Conservation (phyloP, 768 basidiomycete species). For the Suillus subaureus region DNA sequence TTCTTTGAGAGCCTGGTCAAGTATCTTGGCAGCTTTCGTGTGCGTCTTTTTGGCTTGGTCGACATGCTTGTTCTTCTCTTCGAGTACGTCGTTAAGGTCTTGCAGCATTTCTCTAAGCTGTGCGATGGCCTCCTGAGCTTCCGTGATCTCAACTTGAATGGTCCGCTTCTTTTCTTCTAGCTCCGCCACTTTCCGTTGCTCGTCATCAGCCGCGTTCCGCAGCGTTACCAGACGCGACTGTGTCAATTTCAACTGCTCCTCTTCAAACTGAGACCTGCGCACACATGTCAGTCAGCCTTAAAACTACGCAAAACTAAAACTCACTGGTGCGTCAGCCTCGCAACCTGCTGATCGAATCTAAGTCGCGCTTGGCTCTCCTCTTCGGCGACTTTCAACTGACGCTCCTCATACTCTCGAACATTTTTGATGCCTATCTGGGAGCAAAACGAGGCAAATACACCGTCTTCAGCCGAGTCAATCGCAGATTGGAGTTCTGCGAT, state of each 20-base stretch:
- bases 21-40: slow-evolving; percentile 65
- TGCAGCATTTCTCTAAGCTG: slow-evolving; percentile 64
- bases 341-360: slow-evolving; percentile 84
- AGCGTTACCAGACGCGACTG: slow-evolving; percentile 65
- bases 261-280: slow-evolving; percentile 76
- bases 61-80: slow-evolving; percentile 72
- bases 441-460: slow-evolving; percentile 79
- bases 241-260: slow-evolving; percentile 66
- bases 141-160: slow-evolving; percentile 67
- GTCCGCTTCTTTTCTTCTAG: slow-evolving; percentile 56
- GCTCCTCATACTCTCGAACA: slow-evolving; percentile 93
- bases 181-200: slow-evolving; percentile 53
- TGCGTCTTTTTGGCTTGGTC: slow-evolving; percentile 77
- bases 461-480: slow-evolving; percentile 80
- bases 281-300: background rate
- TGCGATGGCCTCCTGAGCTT: slow-evolving; percentile 55
- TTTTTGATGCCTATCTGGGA: slow-evolving; percentile 71
- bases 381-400: slow-evolving; percentile 85
- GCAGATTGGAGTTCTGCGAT: slow-evolving; percentile 55
- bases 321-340: slow-evolving; percentile 83
- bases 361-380: slow-evolving; percentile 85
- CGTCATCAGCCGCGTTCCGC: slow-evolving; percentile 50
- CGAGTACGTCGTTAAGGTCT: slow-evolving; percentile 60
- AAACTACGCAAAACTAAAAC: slow-evolving; percentile 22
- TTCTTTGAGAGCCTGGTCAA: slow-evolving; percentile 91